Base-by-base conservation (phyloP, 2,329 filamentous ascomycete genomes). In the Fusarium anthophilum region DNA sequence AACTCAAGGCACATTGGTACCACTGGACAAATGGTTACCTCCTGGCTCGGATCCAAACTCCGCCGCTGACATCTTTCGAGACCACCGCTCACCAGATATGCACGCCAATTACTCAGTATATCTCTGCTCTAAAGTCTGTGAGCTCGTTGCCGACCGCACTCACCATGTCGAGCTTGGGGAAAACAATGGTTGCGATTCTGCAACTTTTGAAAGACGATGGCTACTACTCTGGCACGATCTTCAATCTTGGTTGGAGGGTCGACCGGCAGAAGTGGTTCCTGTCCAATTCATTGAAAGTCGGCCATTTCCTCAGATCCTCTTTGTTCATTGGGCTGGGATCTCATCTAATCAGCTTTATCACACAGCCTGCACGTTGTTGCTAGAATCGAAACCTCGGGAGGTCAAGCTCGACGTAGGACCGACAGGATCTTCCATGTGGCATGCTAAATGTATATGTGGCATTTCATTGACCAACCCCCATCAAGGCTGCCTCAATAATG, bases 31-130 rank as follows among this genome's bases (percentile, higher is more conserved):
- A 64, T 90, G 87, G 88, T 82, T 87, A 6, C 82, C 84, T 1
- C 80, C 82, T 12, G 82, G 82, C 28, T 79, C 82, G 17, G 73
- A 82, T 18, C 79, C 82, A 24, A 76, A 80, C 11, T 81, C 83
- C 24, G 82, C 83, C 8, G 77, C 79, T 22, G 73, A 78, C 48
- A 72, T 86, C 63, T 83, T 86, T 73, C 77, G 78, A 18, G 69
- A 76, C 22, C 70, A 74, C 17, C 59, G 67, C n/a, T 76, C 76
- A 9, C 82, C 86, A 10, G 89, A 91, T 72, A 89, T 87, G 84
- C 86, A 89, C 69, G 89, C 89, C 38, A 91, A 91, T 73, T 88
- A 88, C 71, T 84, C 88, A 13, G 88, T 91, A 6, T 91, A 88
- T 70, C 83, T 91, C 4, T 87, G 84, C 57, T 86, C 88, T 8